Evolutionary conservation across 2,329 filamentous ascomycete genomes (phyloP).

Genomic region (Fusarium praegraminearum): DNA sequence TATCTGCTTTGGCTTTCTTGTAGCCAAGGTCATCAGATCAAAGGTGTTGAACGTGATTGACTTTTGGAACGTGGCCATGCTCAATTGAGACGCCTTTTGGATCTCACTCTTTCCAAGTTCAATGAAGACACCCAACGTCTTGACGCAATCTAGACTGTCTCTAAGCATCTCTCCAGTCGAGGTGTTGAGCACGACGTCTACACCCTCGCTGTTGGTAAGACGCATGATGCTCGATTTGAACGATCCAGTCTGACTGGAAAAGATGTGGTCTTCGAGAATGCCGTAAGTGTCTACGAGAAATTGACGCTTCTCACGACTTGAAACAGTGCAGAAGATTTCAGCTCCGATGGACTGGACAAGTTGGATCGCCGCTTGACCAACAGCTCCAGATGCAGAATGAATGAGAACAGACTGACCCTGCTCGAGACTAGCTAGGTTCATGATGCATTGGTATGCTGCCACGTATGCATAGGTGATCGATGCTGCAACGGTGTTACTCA

Average conservation of each 20-base stretch:
- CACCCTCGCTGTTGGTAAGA: not conserved
- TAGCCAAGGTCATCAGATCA: conserved; percentile 3
- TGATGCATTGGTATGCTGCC: conserved; percentile 9
- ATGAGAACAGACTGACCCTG: conserved; percentile 2
- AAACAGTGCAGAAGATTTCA: conserved; percentile 9
- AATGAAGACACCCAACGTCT: not conserved
- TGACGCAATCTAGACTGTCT: conserved; percentile 13
- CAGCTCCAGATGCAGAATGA: conserved; percentile 7
- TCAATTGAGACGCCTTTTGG: not conserved
- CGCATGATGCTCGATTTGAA: conserved; percentile 2
- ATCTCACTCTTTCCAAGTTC: conserved; percentile 2
- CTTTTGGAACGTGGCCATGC: conserved; percentile 1
- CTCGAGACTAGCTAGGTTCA: not conserved
- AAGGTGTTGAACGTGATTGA: conserved; percentile 8
- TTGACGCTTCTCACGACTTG: not conserved
- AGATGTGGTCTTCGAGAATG: not conserved
- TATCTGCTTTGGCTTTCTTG: not conserved
- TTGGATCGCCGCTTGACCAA: conserved; percentile 16
- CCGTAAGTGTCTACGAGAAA: not conserved
- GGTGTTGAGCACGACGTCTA: conserved; percentile 5
- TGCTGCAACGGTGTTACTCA: not conserved
- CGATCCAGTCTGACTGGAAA: not conserved
- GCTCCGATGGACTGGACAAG: not conserved
- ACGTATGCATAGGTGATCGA: not conserved
- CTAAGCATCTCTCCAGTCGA: conserved; percentile 9